Conservation (phyloP, 805 yeast genomes). For the Cyberlindnera lachancei region DNA sequence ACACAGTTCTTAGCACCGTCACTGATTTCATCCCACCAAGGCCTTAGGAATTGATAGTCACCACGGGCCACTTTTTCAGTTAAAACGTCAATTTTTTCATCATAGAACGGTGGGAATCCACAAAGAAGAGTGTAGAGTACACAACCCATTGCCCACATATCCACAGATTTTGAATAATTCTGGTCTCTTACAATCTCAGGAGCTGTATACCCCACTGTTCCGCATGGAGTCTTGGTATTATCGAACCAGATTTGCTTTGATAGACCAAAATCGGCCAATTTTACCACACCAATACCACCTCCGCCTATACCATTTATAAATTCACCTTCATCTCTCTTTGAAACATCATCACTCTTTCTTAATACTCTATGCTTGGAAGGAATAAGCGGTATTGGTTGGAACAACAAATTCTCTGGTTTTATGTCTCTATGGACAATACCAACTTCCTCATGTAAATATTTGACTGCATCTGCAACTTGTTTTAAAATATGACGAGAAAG, state of each 20-base stretch:
- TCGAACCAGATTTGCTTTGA: slow-evolving; percentile 49
- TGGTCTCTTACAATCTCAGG: slow-evolving; percentile 61
- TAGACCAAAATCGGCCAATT: slow-evolving; percentile 64
- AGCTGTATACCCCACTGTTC: slow-evolving; percentile 70
- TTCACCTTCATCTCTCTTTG: slow-evolving; percentile 56
- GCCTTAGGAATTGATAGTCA: slow-evolving; percentile 63
- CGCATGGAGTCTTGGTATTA: slow-evolving; percentile 63
- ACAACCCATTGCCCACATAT: slow-evolving; percentile 71
- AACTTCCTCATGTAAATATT: slow-evolving; percentile 83
- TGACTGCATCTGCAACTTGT: slow-evolving; percentile 79
- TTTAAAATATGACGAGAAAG: slow-evolving; percentile 54
- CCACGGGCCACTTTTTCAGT: slow-evolving; percentile 67
- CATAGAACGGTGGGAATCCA: slow-evolving; percentile 73
- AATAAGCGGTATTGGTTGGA: slow-evolving; percentile 38
- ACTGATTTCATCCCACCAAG: slow-evolving; percentile 87
- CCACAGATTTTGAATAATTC: slow-evolving; percentile 58
- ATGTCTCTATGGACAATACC: slow-evolving; percentile 95
- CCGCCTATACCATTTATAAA: slow-evolving; percentile 48
- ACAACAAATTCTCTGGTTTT: slow-evolving; percentile 86
- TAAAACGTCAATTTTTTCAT: slow-evolving; percentile 54
- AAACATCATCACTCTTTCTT: slow-evolving; percentile 46
- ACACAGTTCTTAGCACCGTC: slow-evolving; percentile 65
- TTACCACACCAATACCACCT: slow-evolving; percentile 56
- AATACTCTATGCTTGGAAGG: slow-evolving; percentile 13
- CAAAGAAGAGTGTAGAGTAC: slow-evolving; percentile 60